A percentile compares a stretch with the other conserved stretches of the same genome.
These are phyloP conservation scores for Paramecium bursaria DNA, from an alignment of 73 alveolate species.

Conservation along the genomic window DNA sequence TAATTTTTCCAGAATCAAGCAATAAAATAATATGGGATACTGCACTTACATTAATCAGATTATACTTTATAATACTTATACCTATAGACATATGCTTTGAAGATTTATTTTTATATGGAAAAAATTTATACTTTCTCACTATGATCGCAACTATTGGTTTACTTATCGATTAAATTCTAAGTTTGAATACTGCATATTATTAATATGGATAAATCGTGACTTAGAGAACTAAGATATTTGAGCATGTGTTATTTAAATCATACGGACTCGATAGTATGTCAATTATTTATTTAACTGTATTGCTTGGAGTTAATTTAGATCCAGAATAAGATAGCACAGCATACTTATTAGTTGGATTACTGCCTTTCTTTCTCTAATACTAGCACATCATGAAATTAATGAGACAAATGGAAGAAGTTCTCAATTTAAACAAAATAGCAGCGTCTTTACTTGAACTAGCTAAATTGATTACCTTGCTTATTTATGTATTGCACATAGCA, in stretches of 20 bases:
- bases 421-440: slow-evolving; percentile 19
- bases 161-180: background rate
- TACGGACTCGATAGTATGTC: slow-evolving; percentile 38
- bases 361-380: slow-evolving; percentile 6
- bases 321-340: background rate
- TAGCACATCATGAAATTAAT: slow-evolving; percentile 34
- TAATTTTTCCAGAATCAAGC: slow-evolving; percentile 17
- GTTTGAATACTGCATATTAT: slow-evolving; percentile 37
- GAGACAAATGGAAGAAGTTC: slow-evolving; percentile 19
- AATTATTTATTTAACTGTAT: slow-evolving; percentile 14
- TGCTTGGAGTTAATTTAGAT: slow-evolving; percentile 15
- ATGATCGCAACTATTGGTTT: slow-evolving; percentile 21
- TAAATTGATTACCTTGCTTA: slow-evolving; percentile 12
- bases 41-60: background rate
- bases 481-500: slow-evolving; percentile 21
- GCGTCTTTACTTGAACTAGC: slow-evolving; percentile 36
- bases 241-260: slow-evolving; percentile 27
- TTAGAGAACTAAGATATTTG: slow-evolving; percentile 41
- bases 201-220: slow-evolving; percentile 31
- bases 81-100: slow-evolving; percentile 32
- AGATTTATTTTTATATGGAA: background rate
- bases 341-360: slow-evolving; percentile 7
- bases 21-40: slow-evolving; percentile 42
- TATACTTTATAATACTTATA: slow-evolving; percentile 1
- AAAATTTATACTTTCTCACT: background rate